Evolutionary conservation across 768 basidiomycete genomes (phyloP), one percentile per base, ranked within the genome.

Genomic region (Macrocybe gigantea): DNA sequence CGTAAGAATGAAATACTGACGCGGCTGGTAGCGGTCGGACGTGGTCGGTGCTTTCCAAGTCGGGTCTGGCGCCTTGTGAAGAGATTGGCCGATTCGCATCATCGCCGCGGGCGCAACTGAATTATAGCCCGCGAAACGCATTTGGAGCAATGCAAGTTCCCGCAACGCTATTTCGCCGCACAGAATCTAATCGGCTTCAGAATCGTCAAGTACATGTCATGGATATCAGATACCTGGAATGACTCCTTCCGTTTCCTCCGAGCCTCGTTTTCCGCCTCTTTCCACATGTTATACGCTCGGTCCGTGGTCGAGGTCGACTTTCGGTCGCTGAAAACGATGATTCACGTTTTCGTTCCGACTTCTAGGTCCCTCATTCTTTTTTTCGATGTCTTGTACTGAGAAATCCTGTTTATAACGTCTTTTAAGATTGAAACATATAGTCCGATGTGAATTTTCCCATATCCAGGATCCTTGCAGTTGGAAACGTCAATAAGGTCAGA

Each of bases 401-500:
- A 30, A 14, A 15, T 36, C 9, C 44, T 44, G 44, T 44, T 45
- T 9, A 52, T 37, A 11, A 44, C 47, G 41, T 55, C 52, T 13
- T 49, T 15, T 10, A 53, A 12, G 30, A 39, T 40, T 7, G 48
- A 34, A 12, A 55, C 36, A 34, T 50, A 50, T 11, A 53, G 29
- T 10, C 49, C 52, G 11, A 50, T 31, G 30, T 53, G 48, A 12
- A 53, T 11, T 14, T 50, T 42, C 14, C 49, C 44, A 37, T 53
- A 53, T 5, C 29, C 46, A 51, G 53, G 53, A 33, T 49, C 33
- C 30, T 22, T 33, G n/a, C 11, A 12, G 29, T 34, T 37, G 31
- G 14, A 6, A 7, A 54, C 29, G 36, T 51, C 31, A 12, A 55
- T 50, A 10, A 55, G 31, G 13, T 49, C 40, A 3, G 49, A 53